Evolutionary conservation across 441 rosid genomes (phyloP).

Genomic region (Melastoma candidum): DNA sequence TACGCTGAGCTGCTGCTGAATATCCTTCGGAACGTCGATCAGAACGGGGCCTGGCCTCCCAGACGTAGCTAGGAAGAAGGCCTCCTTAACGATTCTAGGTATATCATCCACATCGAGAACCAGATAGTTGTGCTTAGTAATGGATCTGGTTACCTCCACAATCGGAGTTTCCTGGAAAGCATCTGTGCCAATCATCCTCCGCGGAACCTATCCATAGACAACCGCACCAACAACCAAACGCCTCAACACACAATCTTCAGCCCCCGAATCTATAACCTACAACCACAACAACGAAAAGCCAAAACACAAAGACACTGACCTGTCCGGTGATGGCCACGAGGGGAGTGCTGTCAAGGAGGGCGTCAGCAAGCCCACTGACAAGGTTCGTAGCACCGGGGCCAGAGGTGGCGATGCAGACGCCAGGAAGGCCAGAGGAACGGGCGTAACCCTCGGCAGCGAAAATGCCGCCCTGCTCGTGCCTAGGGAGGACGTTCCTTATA

Average conservation of each 20-base stretch:
- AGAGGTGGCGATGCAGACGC: constrained; percentile 89
- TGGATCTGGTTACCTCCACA: constrained; percentile 88
- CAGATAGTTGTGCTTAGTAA: constrained; percentile 80
- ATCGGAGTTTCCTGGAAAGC: constrained; percentile 94
- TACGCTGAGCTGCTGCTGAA: constrained; percentile 78
- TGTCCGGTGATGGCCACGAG: constrained; percentile 87
- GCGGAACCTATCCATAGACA: constrained; percentile 22
- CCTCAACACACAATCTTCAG: neutral
- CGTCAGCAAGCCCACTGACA: constrained; percentile 92
- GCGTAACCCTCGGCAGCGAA: constrained; percentile 96
- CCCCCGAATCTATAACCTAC: neutral
- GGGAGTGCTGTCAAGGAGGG: constrained; percentile 86
- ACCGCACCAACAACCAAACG: neutral
- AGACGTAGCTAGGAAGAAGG: constrained; percentile 70
- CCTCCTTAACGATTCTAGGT: constrained; percentile 71
- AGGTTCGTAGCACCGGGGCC: constrained; percentile 95
- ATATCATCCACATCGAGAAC: constrained; percentile 84
- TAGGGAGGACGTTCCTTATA: constrained; percentile 76
- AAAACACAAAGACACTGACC: constrained; percentile 24
- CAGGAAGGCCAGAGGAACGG: constrained; percentile 69
- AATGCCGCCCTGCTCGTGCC: constrained; percentile 93
- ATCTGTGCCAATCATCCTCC: constrained; percentile 88
- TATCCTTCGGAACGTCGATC: constrained; percentile 85
- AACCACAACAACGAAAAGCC: neutral
- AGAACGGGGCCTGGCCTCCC: constrained; percentile 88